Conservation (phyloP, 495 filamentous ascomycete species). For the Penicillium taxi region DNA sequence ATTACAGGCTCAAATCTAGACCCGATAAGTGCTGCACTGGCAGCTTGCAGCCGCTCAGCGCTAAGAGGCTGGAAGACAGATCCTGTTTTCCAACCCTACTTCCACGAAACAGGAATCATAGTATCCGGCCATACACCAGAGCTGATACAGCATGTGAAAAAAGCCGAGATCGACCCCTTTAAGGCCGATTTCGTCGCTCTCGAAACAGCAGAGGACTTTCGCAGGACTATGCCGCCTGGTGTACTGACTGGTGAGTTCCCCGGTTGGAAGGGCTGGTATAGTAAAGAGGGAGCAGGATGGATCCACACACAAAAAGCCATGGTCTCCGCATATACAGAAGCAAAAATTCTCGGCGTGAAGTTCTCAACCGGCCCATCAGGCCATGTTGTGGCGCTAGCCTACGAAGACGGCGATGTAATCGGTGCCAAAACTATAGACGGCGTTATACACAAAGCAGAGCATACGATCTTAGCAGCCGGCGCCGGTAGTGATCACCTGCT, state of each 20-base stretch:
- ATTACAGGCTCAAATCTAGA: slow-evolving; percentile 12
- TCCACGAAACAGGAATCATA: slow-evolving; percentile 44
- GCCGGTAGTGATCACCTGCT: slow-evolving; percentile 40
- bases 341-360: slow-evolving; percentile 33
- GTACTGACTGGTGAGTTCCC: slow-evolving; percentile 44
- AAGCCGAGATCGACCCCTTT: slow-evolving; percentile 24
- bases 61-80: slow-evolving; percentile 42
- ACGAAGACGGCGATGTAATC: slow-evolving; percentile 24
- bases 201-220: slow-evolving; percentile 37
- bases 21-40: slow-evolving; percentile 25
- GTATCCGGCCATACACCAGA: slow-evolving; percentile 32
- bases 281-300: slow-evolving; percentile 40
- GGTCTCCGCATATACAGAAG: slow-evolving; percentile 36
- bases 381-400: slow-evolving; percentile 27
- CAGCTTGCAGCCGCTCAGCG: slow-evolving; percentile 29
- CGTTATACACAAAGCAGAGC: slow-evolving; percentile 24
- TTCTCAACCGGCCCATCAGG: slow-evolving; percentile 39
- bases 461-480: slow-evolving; percentile 41
- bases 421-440: slow-evolving; percentile 34
- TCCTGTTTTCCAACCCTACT: slow-evolving; percentile 39
- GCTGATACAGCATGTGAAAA: slow-evolving; percentile 29
- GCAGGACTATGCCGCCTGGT: slow-evolving; percentile 43
- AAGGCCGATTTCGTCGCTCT: slow-evolving; percentile 20
- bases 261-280: slow-evolving; percentile 44
- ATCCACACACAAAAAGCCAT: slow-evolving; percentile 43